Evolutionary conservation across 176 grass and related monocot genomes (phyloP).

Genomic region (Secale cereale): DNA sequence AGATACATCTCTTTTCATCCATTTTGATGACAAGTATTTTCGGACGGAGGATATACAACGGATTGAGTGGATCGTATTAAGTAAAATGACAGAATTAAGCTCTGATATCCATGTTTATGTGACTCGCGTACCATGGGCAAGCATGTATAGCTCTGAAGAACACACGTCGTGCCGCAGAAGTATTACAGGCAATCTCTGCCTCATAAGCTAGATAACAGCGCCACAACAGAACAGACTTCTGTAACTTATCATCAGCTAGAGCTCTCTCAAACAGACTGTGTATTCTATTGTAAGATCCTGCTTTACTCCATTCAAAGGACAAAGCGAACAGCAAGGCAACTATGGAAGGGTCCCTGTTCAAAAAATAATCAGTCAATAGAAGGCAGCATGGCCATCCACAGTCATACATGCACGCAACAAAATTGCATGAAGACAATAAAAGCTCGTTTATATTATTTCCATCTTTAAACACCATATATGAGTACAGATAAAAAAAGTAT

Average conservation of each 20-base stretch:
- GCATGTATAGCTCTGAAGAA: constrained; percentile 99
- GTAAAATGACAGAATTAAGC: constrained; percentile 1
- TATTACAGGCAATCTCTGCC: constrained; percentile 60
- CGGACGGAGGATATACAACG: constrained; percentile 2
- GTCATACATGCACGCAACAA: background rate
- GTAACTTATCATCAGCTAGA: constrained; percentile 70
- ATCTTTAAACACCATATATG: background rate
- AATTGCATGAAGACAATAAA: constrained; percentile 4
- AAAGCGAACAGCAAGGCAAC: constrained; percentile 74
- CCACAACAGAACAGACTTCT: constrained; percentile 94
- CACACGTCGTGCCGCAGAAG: constrained; percentile 64
- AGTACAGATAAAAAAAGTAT: background rate
- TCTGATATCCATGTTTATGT: background rate
- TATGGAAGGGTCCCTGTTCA: constrained; percentile 69
- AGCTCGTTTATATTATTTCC: background rate
- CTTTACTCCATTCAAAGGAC: constrained; percentile 77
- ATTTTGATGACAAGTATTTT: too few species aligned
- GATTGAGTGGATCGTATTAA: background rate
- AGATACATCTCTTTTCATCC: too few species aligned
- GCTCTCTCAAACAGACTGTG: constrained; percentile 93
- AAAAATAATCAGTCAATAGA: constrained; percentile 22
- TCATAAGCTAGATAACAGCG: constrained; percentile 86
- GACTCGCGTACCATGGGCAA: constrained; percentile 74
- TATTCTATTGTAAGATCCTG: constrained; percentile 80
- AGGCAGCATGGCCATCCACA: background rate